Evolutionary conservation across 805 yeast genomes (phyloP), one percentile per base, ranked within the genome.

Genomic region (Tetrapisispora fleetii): DNA sequence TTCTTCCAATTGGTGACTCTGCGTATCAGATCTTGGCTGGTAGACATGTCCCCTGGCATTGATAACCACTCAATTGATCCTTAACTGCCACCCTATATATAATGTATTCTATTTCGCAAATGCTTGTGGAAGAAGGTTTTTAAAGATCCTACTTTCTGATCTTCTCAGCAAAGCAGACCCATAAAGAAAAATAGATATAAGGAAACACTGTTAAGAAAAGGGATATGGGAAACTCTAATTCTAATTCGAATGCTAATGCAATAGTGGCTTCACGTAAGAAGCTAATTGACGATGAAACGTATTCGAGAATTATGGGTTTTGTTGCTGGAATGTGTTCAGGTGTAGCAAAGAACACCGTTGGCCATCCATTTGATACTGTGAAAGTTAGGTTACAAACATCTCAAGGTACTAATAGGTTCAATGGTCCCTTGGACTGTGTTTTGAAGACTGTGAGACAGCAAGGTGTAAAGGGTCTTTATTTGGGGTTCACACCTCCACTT

Each of bases 351-450:
- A 85, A 89, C 56, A 80, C 83, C 37, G 85, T 84, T 8, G 99
- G 98, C 24, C 98, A 93, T 67, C 97, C 98, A 11, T 90, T 90
- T 60, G 97, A 89, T 64, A 86, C 96, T 13, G 86, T 93, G 36
- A 91, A 91, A 68, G 98, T 93, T 24, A 76, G 98, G 49, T 73
- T 91, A 47, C 98, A 91, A 62, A 82, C 95, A 3, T 88, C 93
- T 2, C 80, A 95, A 65, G 98, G 99, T 33, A 89, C 96, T 18
- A 79, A 81, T 2, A 72, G 72, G 7, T 82, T 79, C 51, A 62
- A 72, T 33, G 96, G 96, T 2, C 65, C 68, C 1, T 32, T 64
- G 16, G 67, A 63, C 49, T 64, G 68, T 41, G 56, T 60, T 14
- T 73, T 68, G 54, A 79, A 83, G 58, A 46, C 48, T 14, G 28